Base-by-base conservation (phyloP, 106 monocot species). In the Apostasia ramifera region DNA sequence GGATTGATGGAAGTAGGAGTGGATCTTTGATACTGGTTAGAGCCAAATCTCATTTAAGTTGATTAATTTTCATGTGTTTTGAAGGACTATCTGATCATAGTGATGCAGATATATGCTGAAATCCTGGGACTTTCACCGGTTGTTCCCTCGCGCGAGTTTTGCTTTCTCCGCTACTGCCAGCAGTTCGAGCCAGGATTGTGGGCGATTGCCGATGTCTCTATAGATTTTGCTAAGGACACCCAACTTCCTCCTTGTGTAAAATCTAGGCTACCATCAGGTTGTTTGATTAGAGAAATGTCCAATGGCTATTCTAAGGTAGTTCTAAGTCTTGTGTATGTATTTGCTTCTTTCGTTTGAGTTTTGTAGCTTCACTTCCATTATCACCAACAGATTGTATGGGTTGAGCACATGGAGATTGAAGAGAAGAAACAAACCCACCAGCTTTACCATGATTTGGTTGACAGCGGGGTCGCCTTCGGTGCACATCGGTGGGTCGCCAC, bases 261-360 rank as follows among this genome's bases (percentile, higher is more conserved):
- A 1, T 71, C 86, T 55, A 83, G 78, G 54, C 80, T 88, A 5
- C 91, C 95, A 69, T 92, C 91, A 52, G 95, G 95, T 45, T 88
- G 88, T 63, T 70, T 95, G 75, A 89, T 95, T 77, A 84, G 84
- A 51, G 95, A 95, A 43, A 84, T 89, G 78, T 63, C 88, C 41
- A 84, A 82, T 74, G 86, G 86, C 51, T 89, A 78, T 69, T 95
- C 86, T 8, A 95, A 88, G 83, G 95, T 88, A 12, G 39, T 60
- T 37, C 1, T 2, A 39, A 47, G 3, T 10, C 8, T 4, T 1
- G 46, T 58, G 4, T 59, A 42, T 0, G 59, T 45, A 2, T 48
- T 11, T 4, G 69, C 42, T 40, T 12, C 40, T 57, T 51, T 62
- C 3, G 4, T 14, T 26, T 26, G 26, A 26, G 26, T 26, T 26